Evolutionary conservation across 768 basidiomycete genomes (phyloP).

Genomic region (Lepiota brunneoincarnata): DNA sequence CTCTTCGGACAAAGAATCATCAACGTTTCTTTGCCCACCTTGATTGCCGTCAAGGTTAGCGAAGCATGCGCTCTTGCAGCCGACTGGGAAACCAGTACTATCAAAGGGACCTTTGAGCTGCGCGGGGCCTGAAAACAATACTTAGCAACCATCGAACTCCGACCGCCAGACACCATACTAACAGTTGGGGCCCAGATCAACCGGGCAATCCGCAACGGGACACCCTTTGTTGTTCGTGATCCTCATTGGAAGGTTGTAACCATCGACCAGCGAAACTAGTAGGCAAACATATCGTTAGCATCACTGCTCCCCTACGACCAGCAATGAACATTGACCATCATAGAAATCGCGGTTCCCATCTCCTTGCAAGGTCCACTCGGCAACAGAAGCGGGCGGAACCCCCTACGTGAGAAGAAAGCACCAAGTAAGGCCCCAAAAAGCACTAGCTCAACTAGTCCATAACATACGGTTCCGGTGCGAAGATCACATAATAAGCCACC

Average conservation of each 20-base stretch:
- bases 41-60: constrained; percentile 42
- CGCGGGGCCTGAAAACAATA: constrained; percentile 38
- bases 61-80: constrained; percentile 59
- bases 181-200: constrained; percentile 54
- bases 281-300: not conserved
- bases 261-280: constrained; percentile 63
- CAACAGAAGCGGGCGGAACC: constrained; percentile 67
- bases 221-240: constrained; percentile 59
- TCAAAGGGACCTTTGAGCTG: constrained; percentile 52
- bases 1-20: not conserved
- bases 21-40: constrained; percentile 19
- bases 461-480: constrained; percentile 44
- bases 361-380: constrained; percentile 61
- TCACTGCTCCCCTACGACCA: not conserved
- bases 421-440: not conserved
- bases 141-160: not conserved
- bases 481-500: constrained; percentile 61
- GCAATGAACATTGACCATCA: constrained; percentile 40
- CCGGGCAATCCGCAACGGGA: constrained; percentile 51
- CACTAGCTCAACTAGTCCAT: not conserved
- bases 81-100: constrained; percentile 50
- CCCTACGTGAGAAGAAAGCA: constrained; percentile 28
- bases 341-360: constrained; percentile 50
- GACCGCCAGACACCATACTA: constrained; percentile 6
- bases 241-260: constrained; percentile 58